phyloP scores from a whole-genome alignment of 1,284 basidiomycete species.

The Ganoderma meredithae region DNA sequence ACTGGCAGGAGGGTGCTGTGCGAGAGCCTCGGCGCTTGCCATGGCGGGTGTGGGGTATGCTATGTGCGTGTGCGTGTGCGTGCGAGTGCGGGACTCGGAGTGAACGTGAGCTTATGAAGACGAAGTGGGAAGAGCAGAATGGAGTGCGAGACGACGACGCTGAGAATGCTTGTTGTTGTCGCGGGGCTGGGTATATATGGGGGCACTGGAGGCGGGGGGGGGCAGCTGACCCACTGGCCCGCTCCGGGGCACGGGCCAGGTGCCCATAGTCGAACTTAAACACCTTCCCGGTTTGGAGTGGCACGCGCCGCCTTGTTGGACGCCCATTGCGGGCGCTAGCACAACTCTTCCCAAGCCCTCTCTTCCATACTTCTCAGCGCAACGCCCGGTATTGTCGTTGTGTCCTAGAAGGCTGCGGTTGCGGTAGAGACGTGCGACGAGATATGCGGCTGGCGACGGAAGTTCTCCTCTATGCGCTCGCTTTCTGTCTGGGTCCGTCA shows the following conservation, averaged over 20 bases:
- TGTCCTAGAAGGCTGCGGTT: neutral
- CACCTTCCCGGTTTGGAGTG: constrained; percentile 22
- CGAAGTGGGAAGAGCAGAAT: neutral
- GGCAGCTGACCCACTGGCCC: constrained; percentile 30
- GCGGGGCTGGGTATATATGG: constrained; percentile 22
- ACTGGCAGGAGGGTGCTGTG: constrained; percentile 42
- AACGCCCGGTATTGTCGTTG: neutral
- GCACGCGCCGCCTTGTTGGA: neutral
- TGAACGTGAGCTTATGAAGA: too few species aligned
- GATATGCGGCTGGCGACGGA: constrained; percentile 4
- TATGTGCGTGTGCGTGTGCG: neutral
- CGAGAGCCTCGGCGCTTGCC: constrained; percentile 29
- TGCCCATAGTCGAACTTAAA: constrained; percentile 29
- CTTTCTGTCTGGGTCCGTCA: neutral
- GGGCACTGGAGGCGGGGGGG: constrained; percentile 16
- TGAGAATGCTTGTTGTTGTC: neutral
- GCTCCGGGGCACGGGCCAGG: constrained; percentile 35
- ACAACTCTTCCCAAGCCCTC: neutral
- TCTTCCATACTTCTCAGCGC: neutral
- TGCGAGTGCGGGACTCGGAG: neutral
- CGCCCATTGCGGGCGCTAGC: neutral
- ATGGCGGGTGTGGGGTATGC: constrained; percentile 19
- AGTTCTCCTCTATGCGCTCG: constrained; percentile 5
- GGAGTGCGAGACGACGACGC: constrained; percentile 5
- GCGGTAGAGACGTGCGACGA: neutral